Conservation (phyloP, 1,284 basidiomycete species). For the Calocybe gambosa region DNA sequence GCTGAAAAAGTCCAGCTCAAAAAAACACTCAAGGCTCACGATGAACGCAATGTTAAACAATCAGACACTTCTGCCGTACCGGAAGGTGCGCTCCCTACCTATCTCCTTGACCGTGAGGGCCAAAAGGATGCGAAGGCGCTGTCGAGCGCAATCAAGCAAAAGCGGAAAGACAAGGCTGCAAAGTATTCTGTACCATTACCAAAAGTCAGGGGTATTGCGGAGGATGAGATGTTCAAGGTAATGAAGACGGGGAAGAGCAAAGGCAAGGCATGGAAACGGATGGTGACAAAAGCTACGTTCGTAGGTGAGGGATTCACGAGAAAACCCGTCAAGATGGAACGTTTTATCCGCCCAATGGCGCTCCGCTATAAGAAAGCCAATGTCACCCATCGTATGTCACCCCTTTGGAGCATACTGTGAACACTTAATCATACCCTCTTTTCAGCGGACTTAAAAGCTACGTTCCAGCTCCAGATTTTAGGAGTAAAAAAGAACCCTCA, state of each 20-base stretch:
- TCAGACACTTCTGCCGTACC: constrained; percentile 77
- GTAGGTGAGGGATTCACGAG: constrained; percentile 98
- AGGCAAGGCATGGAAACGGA: constrained; percentile 97
- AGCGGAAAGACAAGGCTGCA: constrained; percentile 98
- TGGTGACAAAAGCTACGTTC: constrained; percentile 99
- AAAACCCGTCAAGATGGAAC: constrained; percentile 98
- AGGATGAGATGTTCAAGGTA: constrained; percentile 99
- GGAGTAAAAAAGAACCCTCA: constrained; percentile 99
- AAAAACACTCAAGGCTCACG: constrained; percentile 98
- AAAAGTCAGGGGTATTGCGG: constrained; percentile 96
- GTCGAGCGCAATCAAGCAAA: constrained; percentile 97
- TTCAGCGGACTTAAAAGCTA: constrained; percentile 92
- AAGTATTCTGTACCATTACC: constrained; percentile 97
- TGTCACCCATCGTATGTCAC: constrained; percentile 89
- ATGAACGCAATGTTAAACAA: constrained; percentile 97
- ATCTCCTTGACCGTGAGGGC: constrained; percentile 93
- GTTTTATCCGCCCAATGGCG: constrained; percentile 97
- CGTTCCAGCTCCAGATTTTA: constrained; percentile 97
- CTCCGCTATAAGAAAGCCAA: constrained; percentile 98
- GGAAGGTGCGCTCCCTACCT: constrained; percentile 89
- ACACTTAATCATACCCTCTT: constrained; percentile 9
- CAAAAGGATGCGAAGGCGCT: constrained; percentile 98
- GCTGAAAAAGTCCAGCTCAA: constrained; percentile 98
- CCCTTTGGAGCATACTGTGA: background rate
- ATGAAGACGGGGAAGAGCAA: constrained; percentile 98